Conservation (phyloP, 768 basidiomycete genomes). For the Pleurotus pulmonarius region DNA sequence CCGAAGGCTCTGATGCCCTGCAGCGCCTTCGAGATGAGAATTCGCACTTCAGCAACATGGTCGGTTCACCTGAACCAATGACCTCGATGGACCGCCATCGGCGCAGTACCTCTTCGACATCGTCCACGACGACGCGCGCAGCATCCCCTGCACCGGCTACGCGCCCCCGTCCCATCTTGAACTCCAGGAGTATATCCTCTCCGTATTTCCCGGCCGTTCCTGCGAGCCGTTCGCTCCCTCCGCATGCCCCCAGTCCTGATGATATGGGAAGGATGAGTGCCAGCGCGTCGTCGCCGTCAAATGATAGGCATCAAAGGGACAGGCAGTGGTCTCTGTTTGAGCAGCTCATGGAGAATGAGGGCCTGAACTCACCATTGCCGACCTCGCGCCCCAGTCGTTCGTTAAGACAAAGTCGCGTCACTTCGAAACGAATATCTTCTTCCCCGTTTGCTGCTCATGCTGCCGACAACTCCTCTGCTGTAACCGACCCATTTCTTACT, state of each 20-base stretch:
- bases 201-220: slow-evolving; percentile 11
- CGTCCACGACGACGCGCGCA: neutral
- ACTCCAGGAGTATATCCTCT: slow-evolving; percentile 18
- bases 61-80: slow-evolving; percentile 24
- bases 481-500: slow-evolving; percentile 12
- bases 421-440: neutral
- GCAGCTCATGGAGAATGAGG: slow-evolving; percentile 69
- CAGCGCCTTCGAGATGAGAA: neutral
- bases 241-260: slow-evolving; percentile 13
- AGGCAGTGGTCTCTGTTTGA: slow-evolving; percentile 64
- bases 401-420: neutral
- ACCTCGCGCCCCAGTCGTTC: slow-evolving; percentile 11
- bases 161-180: slow-evolving; percentile 14
- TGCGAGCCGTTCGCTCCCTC: slow-evolving; percentile 2
- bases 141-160: neutral
- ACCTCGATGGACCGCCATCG: neutral
- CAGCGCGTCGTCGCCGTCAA: slow-evolving; percentile 15
- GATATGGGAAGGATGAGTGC: slow-evolving; percentile 10
- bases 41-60: slow-evolving; percentile 2
- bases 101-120: slow-evolving; percentile 5
- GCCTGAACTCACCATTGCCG: slow-evolving; percentile 28
- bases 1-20: neutral
- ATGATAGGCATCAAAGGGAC: neutral
- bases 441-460: neutral
- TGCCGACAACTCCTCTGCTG: neutral